Conservation (phyloP, 345 rosid genomes). For the Viola odorata region DNA sequence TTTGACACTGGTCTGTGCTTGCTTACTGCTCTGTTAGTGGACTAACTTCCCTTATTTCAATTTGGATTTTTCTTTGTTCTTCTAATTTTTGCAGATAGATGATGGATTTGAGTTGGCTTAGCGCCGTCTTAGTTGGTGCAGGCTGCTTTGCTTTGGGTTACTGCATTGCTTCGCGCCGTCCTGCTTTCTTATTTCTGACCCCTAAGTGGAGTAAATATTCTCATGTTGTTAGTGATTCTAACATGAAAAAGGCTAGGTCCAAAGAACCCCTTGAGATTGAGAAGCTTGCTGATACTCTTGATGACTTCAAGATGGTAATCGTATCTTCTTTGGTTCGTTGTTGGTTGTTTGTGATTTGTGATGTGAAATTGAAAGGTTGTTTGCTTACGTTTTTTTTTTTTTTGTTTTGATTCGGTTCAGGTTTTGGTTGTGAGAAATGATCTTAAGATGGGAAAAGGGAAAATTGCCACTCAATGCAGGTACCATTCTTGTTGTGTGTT, state of each 20-base stretch:
- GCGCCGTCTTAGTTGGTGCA: constrained; percentile 75
- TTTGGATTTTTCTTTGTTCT: too few relatives aligned
- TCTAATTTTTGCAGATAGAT: background rate
- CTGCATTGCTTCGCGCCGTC: constrained; percentile 59
- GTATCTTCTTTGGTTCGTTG: background rate
- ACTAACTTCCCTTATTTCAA: too few relatives aligned
- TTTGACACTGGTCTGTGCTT: too few relatives aligned
- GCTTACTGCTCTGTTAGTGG: too few relatives aligned
- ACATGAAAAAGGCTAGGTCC: constrained; percentile 27
- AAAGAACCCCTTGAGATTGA: constrained; percentile 71
- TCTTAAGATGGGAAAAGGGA: constrained; percentile 99
- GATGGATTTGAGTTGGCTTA: constrained; percentile 79
- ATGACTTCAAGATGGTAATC: constrained; percentile 87
- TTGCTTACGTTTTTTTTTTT: background rate
- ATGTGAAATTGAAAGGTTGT: background rate
- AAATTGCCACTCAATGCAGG: constrained; percentile 99
- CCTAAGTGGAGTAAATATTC: constrained; percentile 24
- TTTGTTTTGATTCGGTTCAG: constrained; percentile 26
- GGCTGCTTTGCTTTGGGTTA: constrained; percentile 79
- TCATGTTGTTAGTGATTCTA: constrained; percentile 15
- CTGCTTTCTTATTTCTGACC: constrained; percentile 31
- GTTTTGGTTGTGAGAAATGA: constrained; percentile 94
- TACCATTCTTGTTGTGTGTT: constrained; percentile 7
- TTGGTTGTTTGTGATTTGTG: constrained; percentile 3
- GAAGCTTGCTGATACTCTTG: constrained; percentile 75